Evolutionary conservation across 352 stramenopile species (phyloP).

Genomic region (Globisporangium spiculum): DNA sequence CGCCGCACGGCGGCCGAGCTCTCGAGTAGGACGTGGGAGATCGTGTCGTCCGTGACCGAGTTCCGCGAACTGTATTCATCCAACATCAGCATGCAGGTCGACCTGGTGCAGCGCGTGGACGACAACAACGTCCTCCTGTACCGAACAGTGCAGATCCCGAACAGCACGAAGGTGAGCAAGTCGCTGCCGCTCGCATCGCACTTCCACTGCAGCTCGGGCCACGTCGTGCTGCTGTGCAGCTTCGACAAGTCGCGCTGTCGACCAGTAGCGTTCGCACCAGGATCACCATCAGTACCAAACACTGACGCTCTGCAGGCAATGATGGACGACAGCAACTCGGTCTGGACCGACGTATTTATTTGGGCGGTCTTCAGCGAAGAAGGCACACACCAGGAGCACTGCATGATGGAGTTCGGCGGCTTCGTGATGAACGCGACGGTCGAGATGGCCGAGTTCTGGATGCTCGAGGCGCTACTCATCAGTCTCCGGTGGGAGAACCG

Average conservation of each 20-base stretch:
- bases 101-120: slow-evolving; percentile 21
- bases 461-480: slow-evolving; percentile 22
- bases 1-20: slow-evolving; percentile 24
- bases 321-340: slow-evolving; percentile 3
- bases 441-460: slow-evolving; percentile 17
- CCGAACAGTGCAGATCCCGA: slow-evolving; percentile 15
- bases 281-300: not conserved
- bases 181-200: slow-evolving; percentile 14
- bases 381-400: slow-evolving; percentile 8
- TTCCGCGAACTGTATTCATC: slow-evolving; percentile 35
- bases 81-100: slow-evolving; percentile 32
- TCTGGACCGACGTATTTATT: slow-evolving; percentile 16
- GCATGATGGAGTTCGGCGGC: slow-evolving; percentile 16
- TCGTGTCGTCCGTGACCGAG: slow-evolving; percentile 24
- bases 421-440: slow-evolving; percentile 7
- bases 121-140: slow-evolving; percentile 19
- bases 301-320: not conserved
- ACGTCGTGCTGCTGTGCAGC: slow-evolving; percentile 12
- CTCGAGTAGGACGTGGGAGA: slow-evolving; percentile 29
- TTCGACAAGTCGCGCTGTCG: slow-evolving; percentile 4
- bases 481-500: slow-evolving; percentile 16
- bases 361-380: slow-evolving; percentile 18
- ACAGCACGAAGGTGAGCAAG: slow-evolving; percentile 17
- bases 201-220: not conserved
- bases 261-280: not conserved